Percentiles rank a stretch among this genome's conserved stretches.
Conservation (phyloP, 345 rosid species). For the Pugionium dolabratum region DNA sequence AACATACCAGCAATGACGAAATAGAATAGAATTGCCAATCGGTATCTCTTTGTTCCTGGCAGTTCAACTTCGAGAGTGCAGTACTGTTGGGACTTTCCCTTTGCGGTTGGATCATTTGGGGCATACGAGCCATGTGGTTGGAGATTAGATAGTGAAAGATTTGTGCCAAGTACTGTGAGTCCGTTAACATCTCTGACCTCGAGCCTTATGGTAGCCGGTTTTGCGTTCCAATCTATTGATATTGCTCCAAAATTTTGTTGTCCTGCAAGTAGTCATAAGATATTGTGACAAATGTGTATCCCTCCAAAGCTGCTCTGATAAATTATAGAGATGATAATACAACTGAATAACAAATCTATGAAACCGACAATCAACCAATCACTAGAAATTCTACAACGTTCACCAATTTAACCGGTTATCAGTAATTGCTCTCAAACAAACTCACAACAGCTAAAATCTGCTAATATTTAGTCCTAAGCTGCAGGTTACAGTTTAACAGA, state of each 20-base stretch:
- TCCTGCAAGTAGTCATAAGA: slow-evolving; percentile 45
- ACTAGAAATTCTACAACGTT: no score
- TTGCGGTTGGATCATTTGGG: slow-evolving; percentile 2
- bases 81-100: slow-evolving; percentile 47
- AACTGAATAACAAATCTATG: no score
- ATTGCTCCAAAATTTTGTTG: slow-evolving; percentile 81
- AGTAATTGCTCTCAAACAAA: no score
- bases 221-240: slow-evolving; percentile 67
- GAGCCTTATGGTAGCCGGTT: slow-evolving; percentile 60
- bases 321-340: no score
- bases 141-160: slow-evolving; percentile 56
- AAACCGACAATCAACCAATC: no score
- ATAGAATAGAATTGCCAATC: slow-evolving; percentile 60
- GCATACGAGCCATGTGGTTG: slow-evolving; percentile 38
- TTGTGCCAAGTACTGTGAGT: slow-evolving; percentile 50
- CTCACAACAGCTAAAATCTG: no score
- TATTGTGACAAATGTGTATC: slow-evolving; percentile 1
- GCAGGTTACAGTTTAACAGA: no score
- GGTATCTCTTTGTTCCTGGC: slow-evolving; percentile 63
- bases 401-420: no score
- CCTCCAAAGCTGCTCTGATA: no score
- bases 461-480: no score
- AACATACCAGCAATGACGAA: slow-evolving; percentile 51
- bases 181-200: slow-evolving; percentile 66
- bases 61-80: slow-evolving; percentile 67